Evolutionary conservation across 768 basidiomycete genomes (phyloP).

Genomic region (Cytidiella melzeri): DNA sequence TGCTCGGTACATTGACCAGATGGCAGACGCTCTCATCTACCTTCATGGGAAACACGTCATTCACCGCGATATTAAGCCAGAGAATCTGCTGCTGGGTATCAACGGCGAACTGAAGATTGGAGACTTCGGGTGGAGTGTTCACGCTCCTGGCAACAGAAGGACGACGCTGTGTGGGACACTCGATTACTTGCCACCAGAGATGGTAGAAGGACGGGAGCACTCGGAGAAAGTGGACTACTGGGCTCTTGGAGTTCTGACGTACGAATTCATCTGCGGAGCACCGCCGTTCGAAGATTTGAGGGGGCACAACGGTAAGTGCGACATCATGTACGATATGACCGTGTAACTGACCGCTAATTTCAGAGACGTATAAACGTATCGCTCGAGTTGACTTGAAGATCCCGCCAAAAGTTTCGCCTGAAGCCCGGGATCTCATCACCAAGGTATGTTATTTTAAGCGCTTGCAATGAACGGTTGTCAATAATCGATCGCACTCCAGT

Average conservation of each 20-base stretch:
- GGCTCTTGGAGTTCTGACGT: slow-evolving; percentile 95
- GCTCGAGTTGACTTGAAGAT: slow-evolving; percentile 71
- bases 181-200: slow-evolving; percentile 97
- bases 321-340: slow-evolving; percentile 10
- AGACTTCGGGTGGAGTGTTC: slow-evolving; percentile 98
- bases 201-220: slow-evolving; percentile 92
- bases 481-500: slow-evolving; percentile 44
- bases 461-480: neutral
- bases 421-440: slow-evolving; percentile 42
- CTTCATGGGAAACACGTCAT: slow-evolving; percentile 96
- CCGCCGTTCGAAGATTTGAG: slow-evolving; percentile 83
- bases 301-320: slow-evolving; percentile 62
- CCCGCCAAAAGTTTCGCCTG: slow-evolving; percentile 34
- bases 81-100: slow-evolving; percentile 90
- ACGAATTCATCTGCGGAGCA: slow-evolving; percentile 86
- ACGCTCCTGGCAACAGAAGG: slow-evolving; percentile 86
- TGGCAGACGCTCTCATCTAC: slow-evolving; percentile 93
- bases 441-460: slow-evolving; percentile 26
- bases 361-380: slow-evolving; percentile 89
- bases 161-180: slow-evolving; percentile 93
- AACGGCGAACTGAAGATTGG: slow-evolving; percentile 97
- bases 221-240: slow-evolving; percentile 90
- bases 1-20: slow-evolving; percentile 90
- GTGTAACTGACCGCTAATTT: slow-evolving; percentile 4
- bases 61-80: slow-evolving; percentile 98